Base-by-base conservation (phyloP, 208 protist species). In the Leishmania tarentolae region DNA sequence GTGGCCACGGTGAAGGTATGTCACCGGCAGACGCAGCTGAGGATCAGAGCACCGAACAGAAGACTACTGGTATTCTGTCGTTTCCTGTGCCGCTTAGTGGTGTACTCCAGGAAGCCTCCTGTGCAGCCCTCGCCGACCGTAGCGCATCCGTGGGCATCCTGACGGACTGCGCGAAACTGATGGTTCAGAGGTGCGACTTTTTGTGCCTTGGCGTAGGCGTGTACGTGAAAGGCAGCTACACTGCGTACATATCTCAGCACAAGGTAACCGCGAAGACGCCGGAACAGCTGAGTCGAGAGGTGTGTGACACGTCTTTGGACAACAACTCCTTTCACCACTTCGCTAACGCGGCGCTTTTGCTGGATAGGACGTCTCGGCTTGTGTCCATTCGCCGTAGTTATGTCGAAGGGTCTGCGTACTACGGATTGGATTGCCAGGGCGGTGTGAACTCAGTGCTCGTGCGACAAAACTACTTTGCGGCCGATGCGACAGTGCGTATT, bases 351-450 rank as follows among this genome's bases (percentile, higher is more conserved):
- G 92, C 85, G 17, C 66, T 96, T 35, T 46, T 94, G 59, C 56
- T 97, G 46, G 90, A 95, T 40, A 77, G 74, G 59, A 86, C 63
- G 42, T 90, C 93, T 44, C 75, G 84, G 61, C 87, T 89, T 37
- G 92, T 95, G 31, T 79, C 86, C 46, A 52, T 97, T 19, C 74
- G 81, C 40, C 74, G 80, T 46, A 95, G 92, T 83, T 77, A 83
- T 57, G 79, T 95, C 6, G 73, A 85, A 37, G 86, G 91, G 59
- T 97, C 92, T 70, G 92, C 79, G 31, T 92, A 97, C 88, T 97
- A 97, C 85, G 91, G 86, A 1, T 77, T 97, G 24, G 93, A 96
- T 86, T 92, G 87, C 82, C 86, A 89, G 4, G 82, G 85, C 50
- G 90, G 91, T 0, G 80, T 68, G 17, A 80, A 79, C 40, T 78